Conservation (phyloP, 306 rosid species). For the Corylus heterophylla region DNA sequence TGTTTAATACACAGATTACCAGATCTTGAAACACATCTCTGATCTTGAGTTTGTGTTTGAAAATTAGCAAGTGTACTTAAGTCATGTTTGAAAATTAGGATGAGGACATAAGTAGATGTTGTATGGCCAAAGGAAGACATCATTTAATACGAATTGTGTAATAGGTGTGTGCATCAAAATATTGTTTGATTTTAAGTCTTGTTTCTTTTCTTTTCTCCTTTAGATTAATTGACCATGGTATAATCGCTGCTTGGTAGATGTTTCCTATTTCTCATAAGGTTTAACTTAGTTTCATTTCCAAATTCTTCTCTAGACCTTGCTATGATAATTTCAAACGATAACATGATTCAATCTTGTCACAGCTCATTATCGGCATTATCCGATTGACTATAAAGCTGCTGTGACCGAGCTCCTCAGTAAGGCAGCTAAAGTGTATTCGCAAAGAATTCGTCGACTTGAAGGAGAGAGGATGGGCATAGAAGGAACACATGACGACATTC, state of each 20-base stretch:
- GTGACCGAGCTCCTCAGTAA: conserved; percentile 65
- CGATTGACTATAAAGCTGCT: conserved; percentile 68
- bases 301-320: neutral
- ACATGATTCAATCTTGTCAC: conserved; percentile 26
- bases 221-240: neutral
- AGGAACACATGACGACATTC: conserved; percentile 40
- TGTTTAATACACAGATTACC: no score
- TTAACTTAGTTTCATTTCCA: neutral
- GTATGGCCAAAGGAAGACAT: neutral
- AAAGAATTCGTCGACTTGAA: conserved; percentile 39
- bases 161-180: no score
- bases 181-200: neutral
- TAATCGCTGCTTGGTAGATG: no score
- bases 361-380: conserved; percentile 79
- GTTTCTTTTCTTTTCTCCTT: neutral
- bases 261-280: no score
- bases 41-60: no score
- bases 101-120: neutral
- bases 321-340: conserved; percentile 6
- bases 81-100: neutral
- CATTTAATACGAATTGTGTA: no score
- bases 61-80: no score
- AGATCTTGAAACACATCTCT: no score
- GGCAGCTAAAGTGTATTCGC: conserved; percentile 56
- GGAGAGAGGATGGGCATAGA: conserved; percentile 53